Evolutionary conservation across 106 monocot genomes (phyloP), one percentile per base, ranked within the genome.

Genomic region (Allium cepa): DNA sequence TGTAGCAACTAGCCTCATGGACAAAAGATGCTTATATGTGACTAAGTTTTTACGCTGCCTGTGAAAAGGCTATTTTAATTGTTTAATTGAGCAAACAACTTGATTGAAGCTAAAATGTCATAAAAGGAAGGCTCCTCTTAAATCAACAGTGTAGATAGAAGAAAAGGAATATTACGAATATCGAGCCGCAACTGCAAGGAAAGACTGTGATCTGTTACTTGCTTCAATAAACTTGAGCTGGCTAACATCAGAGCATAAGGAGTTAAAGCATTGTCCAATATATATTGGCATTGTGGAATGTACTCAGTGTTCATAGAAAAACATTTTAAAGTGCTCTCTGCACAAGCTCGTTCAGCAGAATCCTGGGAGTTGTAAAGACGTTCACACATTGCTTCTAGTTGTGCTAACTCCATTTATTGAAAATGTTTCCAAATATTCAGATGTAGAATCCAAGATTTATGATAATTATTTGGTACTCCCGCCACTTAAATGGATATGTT

Each of bases 231-330:
- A 67, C 92, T 92, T 83, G 89, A 92, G 81, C 89, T 99, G 62
- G 97, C 97, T 80, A 92, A 75, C 97, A 99, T 99, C 79, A 99
- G 79, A 71, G 97, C 97, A 85, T 99, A 97, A 72, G 97, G 92
- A 59, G 89, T 92, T 74, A 84, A 81, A 66, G 97, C 92, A 84
- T 97, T 97, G 79, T 97, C 92, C 82, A 97, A 81, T 79, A 97
- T 90, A 75, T 90, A 97, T 79, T 90, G 92, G 69, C 97, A 97
- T 64, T 97, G 92, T 49, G 89, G 77, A 79, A 97, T 97, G 78
- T 97, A 97, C 60, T 97, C 92, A 27, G 82, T 78, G 59, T 97
- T 97, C 75, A 82, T 70, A 75, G 97, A 97, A 73, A 97, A 97
- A 79, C 97, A 97, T 72, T 97, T 97, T 72, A 97, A 69, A 57